Base-by-base conservation (phyloP, 1,284 basidiomycete genomes). In the Albatrellus sp. region DNA sequence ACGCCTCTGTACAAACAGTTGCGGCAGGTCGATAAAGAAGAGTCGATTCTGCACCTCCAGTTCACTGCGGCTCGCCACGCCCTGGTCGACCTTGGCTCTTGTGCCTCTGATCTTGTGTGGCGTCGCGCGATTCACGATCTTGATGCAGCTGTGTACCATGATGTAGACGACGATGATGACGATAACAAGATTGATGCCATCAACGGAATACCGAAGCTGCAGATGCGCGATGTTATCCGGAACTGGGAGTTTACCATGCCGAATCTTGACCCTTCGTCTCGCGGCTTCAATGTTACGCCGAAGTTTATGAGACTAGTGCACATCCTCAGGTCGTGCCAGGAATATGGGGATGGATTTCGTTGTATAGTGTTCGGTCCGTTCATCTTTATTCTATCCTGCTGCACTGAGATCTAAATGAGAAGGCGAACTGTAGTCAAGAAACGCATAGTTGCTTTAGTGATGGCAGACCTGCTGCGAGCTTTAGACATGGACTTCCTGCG, bases 81-180 rank as follows among this genome's bases (percentile, higher is more conserved):
- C 16, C 56, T 72, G 31, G 53, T 58, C 19, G 72, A 80, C 53
- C 55, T 85, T 35, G 82, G 82, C 6, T 51, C 68, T 24, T 83
- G 75, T 50, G 80, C 77, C 41, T 68, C 73, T 37, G 78, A 84
- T 52, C 60, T 81, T 34, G 63, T 78, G 44, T 85, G 79, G 80
- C 67, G 73, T 49, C 66, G 66, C 36, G 67, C 69, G 16, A 53
- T 72, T 42, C 67, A 65, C 44, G 63, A 64, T 7, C 60, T 65
- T 36, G 67, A 68, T 46, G 43, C 52, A 4, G 49, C 47, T 24
- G 48, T 54, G 36, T 60, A 62, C 31, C 60, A 62, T 19, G 63
- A 66, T 17, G 62, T 63, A 9, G 63, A 65, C 7, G 42, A 53
- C 28, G 29, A 48, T 41, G 32, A 44, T 36, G 49, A 45, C 41